phyloP scores from a whole-genome alignment of 2,329 filamentous ascomycete genomes.

The Xylaria sp. region DNA sequence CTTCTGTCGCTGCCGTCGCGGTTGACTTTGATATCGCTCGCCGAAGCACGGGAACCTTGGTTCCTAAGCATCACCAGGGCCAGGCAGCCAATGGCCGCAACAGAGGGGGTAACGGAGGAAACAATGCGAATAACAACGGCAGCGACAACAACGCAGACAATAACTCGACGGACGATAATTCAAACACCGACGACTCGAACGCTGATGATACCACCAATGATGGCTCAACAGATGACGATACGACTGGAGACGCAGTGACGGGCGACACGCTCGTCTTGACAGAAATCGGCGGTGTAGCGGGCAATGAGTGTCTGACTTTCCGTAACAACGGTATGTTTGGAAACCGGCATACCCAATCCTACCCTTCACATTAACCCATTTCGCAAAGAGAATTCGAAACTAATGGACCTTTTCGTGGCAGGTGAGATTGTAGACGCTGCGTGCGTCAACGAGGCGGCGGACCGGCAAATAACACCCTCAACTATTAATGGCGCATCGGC shows the following conservation, averaged over 20 bases:
- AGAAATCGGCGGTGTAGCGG: conserved; percentile 45
- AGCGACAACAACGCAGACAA: no score
- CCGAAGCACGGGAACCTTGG: not conserved
- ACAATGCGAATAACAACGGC: no score
- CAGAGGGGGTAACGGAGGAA: not conserved
- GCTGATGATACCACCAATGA: not conserved
- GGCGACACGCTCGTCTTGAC: conserved; percentile 45
- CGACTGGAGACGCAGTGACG: conserved; percentile 7
- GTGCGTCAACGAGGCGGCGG: conserved; percentile 45
- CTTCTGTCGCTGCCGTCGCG: conserved; percentile 29
- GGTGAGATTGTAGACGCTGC: conserved; percentile 51
- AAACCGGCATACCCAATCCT: not conserved
- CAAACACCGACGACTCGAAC: no score
- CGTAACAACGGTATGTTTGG: conserved; percentile 43
- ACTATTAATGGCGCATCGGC: conserved; percentile 42
- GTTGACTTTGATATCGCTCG: conserved; percentile 19
- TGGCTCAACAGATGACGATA: not conserved
- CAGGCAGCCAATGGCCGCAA: conserved; percentile 6
- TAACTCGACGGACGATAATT: no score
- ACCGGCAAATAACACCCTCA: conserved; percentile 48
- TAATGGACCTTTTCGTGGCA: not conserved
- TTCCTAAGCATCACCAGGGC: not conserved
- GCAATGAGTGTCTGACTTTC: conserved; percentile 48
- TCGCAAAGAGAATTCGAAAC: not conserved
- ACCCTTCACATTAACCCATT: not conserved